Base-by-base conservation (phyloP, 2,329 filamentous ascomycete species). In the Paraphaeosphaeria sporulosa region DNA sequence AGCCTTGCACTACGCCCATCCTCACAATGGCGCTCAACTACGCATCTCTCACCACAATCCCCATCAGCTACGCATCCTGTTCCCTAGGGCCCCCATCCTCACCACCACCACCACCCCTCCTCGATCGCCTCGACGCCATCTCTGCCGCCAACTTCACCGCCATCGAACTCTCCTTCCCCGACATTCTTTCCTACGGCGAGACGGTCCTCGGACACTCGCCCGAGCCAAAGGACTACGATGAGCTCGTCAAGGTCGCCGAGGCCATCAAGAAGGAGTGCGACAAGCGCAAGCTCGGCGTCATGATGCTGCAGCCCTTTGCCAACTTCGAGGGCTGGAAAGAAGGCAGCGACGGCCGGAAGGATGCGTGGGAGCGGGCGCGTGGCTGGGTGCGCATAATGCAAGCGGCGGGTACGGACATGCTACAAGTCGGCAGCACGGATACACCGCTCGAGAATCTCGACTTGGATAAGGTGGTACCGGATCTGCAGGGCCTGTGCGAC, bases 251-350 rank as follows among this genome's bases (percentile, higher is more conserved):
- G 1, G 83, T 88, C 0, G 88, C 85, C 0, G 70, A 71, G 17
- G 80, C 86, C 42, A 84, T 92, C 52, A 83, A 81, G 54, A 76
- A 78, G 0, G 74, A 90, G 49, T 87, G 85, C 51, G 78, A 84
- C 27, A 79, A 84, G 12, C 80, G 87, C 36, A 76, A 79, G 0
- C 76, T 93, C 1, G 79, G 83, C 38, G 84, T 93, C 58, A 83
- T 93, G 73, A 89, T 93, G 81, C 77, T 93, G 6, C 90, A 94
- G 69, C 90, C 90, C 0, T 93, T 94, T 68, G 80, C 87, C 17
- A 91, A 93, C 67, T 93, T 92, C 59, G 90, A 94, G 68, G 91
- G 90, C 1, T 94, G 90, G 90, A 79, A 83, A 0, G 80, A 81
- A 43, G 86, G 81, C 0, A 86, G 85, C 1, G 68, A 79, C 0